These are phyloP conservation scores for Candida pseudoviswanathii DNA, from an alignment of 1,139 yeast species.

Conservation along the genomic window DNA sequence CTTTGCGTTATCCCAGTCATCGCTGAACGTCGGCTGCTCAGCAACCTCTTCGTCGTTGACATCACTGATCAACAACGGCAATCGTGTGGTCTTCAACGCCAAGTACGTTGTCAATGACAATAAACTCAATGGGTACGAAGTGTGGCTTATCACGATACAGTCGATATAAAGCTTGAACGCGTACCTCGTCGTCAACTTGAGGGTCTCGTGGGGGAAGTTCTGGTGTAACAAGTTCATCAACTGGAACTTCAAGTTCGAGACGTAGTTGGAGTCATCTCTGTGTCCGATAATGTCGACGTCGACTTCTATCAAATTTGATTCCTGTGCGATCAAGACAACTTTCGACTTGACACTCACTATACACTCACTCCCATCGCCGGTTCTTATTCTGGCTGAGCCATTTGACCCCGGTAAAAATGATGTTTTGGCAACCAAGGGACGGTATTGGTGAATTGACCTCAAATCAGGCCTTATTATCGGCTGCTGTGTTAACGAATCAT, in stretches of 20 bases:
- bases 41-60: constrained; percentile 62
- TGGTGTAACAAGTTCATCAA: constrained; percentile 49
- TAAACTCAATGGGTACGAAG: constrained; percentile 74
- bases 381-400: constrained; percentile 86
- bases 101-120: constrained; percentile 77
- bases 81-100: constrained; percentile 74
- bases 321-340: constrained; percentile 60
- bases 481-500: constrained; percentile 63
- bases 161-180: constrained; percentile 78
- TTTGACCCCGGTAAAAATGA: constrained; percentile 83
- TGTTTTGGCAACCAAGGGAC: constrained; percentile 84
- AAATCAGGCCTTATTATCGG: constrained; percentile 86
- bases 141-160: constrained; percentile 68
- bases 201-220: constrained; percentile 48
- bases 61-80: constrained; percentile 73
- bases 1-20: constrained; percentile 71
- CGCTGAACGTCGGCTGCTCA: constrained; percentile 90
- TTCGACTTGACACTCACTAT: constrained; percentile 86
- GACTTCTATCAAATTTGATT: constrained; percentile 57
- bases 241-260: constrained; percentile 57
- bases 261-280: constrained; percentile 69
- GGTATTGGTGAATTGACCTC: constrained; percentile 67
- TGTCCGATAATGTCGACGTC: constrained; percentile 77
- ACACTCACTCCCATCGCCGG: constrained; percentile 90
- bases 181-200: constrained; percentile 71